A percentile compares a stretch with the other conserved stretches of the same genome.
phyloP scores from a whole-genome alignment of 176 grass and related monocot genomes.

The Melocanna baccifera region DNA sequence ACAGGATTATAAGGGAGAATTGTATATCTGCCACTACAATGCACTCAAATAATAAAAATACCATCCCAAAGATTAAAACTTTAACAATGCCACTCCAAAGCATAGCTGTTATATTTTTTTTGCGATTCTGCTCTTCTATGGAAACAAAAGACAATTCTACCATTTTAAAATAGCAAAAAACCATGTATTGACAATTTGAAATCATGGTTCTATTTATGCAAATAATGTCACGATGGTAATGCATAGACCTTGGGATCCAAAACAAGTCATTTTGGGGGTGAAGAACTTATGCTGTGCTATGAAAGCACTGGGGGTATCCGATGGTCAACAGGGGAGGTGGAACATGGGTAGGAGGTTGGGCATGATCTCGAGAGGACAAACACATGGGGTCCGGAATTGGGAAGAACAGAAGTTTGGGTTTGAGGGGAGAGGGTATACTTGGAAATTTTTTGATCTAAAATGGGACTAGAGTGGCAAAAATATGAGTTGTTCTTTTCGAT shows the following conservation, averaged over 20 bases:
- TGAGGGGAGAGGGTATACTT: background rate
- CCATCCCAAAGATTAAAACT: background rate
- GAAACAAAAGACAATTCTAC: background rate
- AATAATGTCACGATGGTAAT: background rate
- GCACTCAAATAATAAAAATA: slow-evolving; percentile 20
- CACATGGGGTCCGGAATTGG: background rate
- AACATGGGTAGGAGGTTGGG: background rate
- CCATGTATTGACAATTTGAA: background rate
- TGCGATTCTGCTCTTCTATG: background rate
- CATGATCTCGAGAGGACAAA: background rate
- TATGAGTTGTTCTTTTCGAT: background rate
- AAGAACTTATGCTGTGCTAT: background rate
- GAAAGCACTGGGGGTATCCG: background rate
- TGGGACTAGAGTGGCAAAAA: background rate
- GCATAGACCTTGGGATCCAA: background rate
- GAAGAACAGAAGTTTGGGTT: background rate
- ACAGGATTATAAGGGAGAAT: background rate
- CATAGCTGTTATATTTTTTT: background rate
- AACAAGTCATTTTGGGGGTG: background rate
- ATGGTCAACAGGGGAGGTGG: background rate
- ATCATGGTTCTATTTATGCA: background rate
- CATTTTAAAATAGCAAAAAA: background rate
- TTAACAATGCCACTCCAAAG: background rate
- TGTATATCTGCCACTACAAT: background rate
- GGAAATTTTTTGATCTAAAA: background rate